A percentile compares a stretch with the other conserved stretches of the same genome.
These are phyloP conservation scores for Pythium vanterpoolii DNA, from an alignment of 352 stramenopile genomes.

Conservation along the genomic window DNA sequence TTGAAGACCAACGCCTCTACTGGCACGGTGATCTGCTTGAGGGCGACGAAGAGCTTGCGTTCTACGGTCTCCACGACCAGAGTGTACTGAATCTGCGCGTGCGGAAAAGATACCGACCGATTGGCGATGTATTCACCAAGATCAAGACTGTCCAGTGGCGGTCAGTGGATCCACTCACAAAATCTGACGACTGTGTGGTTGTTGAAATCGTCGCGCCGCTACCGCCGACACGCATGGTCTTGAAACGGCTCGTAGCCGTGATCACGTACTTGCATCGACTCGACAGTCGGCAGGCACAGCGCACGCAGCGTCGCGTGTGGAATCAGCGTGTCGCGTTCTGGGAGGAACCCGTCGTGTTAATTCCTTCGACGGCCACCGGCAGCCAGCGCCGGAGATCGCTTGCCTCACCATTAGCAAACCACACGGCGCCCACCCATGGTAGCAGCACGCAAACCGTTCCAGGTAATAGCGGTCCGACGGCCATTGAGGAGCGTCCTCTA, in stretches of 20 bases:
- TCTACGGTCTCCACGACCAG: constrained; percentile 52
- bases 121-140: constrained; percentile 62
- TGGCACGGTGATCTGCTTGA: constrained; percentile 55
- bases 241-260: constrained; percentile 48
- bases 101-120: constrained; percentile 46
- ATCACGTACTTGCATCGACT: constrained; percentile 61
- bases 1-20: constrained; percentile 61
- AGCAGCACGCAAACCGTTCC: background rate
- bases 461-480: background rate
- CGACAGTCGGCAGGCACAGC: constrained; percentile 43
- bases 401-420: too few relatives aligned
- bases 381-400: background rate
- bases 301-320: constrained; percentile 48
- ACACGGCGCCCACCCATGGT: too few relatives aligned
- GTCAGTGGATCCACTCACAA: background rate
- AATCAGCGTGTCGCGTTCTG: constrained; percentile 38
- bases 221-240: constrained; percentile 48
- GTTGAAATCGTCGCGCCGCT: constrained; percentile 58
- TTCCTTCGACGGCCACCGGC: background rate
- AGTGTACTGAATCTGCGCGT: constrained; percentile 47
- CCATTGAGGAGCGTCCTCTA: background rate
- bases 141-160: constrained; percentile 54
- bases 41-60: constrained; percentile 53
- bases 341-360: constrained; percentile 23
- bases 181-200: constrained; percentile 48